phyloP scores from a whole-genome alignment of 768 basidiomycete species.

The Tricholoma sp. region DNA sequence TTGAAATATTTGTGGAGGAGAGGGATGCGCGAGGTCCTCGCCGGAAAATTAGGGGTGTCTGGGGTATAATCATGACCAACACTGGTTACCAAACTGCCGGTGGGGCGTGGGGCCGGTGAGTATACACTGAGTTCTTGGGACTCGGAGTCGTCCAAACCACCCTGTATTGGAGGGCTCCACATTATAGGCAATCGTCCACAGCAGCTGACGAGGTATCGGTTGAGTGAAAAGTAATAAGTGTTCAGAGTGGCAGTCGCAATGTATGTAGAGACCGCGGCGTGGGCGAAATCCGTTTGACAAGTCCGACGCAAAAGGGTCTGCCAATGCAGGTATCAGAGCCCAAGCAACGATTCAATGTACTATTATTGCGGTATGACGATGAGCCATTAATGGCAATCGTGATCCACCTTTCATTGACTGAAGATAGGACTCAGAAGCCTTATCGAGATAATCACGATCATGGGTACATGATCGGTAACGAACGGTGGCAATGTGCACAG shows the following conservation, averaged over 20 bases:
- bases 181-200: no score
- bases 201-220: no score
- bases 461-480: no score
- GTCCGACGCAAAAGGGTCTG: no score
- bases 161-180: background rate
- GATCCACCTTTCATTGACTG: no score
- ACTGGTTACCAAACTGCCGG: background rate
- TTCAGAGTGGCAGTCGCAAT: background rate
- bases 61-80: background rate
- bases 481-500: no score
- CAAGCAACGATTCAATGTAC: no score
- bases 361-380: no score
- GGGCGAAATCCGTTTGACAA: background rate
- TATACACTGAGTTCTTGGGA: background rate
- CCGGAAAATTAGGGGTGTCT: background rate
- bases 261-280: background rate
- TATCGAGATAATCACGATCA: no score
- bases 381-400: no score
- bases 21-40: background rate
- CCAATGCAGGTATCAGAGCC: no score
- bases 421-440: no score
- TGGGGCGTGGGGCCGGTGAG: background rate
- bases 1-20: slow-evolving; percentile 1
- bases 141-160: background rate
- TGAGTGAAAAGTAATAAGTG: background rate